Evolutionary conservation across 73 alveolate genomes (phyloP).

Genomic region (Symbiodinium natans): DNA sequence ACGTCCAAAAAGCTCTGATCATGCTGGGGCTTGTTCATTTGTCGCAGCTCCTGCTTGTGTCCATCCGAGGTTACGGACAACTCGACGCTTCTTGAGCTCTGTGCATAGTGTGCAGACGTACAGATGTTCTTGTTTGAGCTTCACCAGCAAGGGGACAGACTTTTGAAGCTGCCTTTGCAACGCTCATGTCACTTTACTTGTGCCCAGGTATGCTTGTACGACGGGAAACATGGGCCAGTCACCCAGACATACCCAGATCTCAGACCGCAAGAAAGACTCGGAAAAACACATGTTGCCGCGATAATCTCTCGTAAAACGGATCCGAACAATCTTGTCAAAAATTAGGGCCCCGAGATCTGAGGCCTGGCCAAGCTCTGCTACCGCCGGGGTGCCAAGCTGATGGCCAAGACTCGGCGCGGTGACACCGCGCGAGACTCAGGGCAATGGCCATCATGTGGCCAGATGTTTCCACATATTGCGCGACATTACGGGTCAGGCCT

Average conservation of each 20-base stretch:
- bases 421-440: conserved; percentile 34
- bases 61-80: conserved; percentile 75
- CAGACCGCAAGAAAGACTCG: not conserved
- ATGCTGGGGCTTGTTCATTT: not conserved
- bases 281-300: too few species aligned
- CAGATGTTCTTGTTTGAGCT: not conserved
- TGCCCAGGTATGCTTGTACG: conserved; percentile 65
- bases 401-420: conserved; percentile 41
- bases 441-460: not conserved
- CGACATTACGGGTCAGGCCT: not conserved
- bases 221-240: conserved; percentile 40
- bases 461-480: not conserved
- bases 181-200: too few species aligned
- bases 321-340: too few species aligned
- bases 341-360: too few species aligned
- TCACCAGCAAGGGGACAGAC: not conserved
- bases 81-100: conserved; percentile 57
- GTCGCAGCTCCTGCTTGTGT: too few species aligned
- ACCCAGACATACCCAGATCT: not conserved
- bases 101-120: not conserved
- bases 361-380: conserved; percentile 94
- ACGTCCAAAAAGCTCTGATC: too few species aligned
- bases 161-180: not conserved
- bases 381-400: conserved; percentile 79
- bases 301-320: too few species aligned